Evolutionary conservation across 1,284 basidiomycete species (phyloP), one percentile per base, ranked within the genome.

Genomic region (Rhodotorula sp.): DNA sequence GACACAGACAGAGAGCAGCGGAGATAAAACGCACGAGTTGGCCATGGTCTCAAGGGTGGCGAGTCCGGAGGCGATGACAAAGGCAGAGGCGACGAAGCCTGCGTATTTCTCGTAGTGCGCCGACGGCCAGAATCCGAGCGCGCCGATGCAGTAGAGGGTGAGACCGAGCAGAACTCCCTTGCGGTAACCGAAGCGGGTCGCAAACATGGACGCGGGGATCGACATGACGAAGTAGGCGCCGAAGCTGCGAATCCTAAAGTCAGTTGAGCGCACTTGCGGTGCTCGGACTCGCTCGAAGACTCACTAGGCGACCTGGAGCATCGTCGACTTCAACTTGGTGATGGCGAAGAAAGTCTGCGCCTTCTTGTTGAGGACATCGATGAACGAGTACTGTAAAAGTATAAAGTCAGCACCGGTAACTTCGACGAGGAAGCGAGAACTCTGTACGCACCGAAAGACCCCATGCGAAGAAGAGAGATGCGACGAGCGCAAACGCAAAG

Each of bases 81-180:
- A 58, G 46, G 58, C 58, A 18, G 39, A 56, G 18, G 52, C 31
- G 26, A 61, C 29, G 34, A 51, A 51, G 3, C 56, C 46, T 10
- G 5, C 23, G 49, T 62, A 68, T 21, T 58, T 62, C 43, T 61
- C 72, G 77, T 85, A 90, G 77, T 86, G 87, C 49, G 90, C 90
- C 49, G 88, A 89, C 5, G 90, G 90, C 90, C 90, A 91, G 84
- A 90, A 91, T 79, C 90, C 87, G 74, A 91, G 85, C 20, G 90
- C 90, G 54, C 88, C 88, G 59, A 89, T 81, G 6, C 87, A 88
- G 81, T 91, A 91, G 46, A 91, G 83, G 23, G 83, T 81, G 39
- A 92, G 84, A 54, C 91, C 91, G 31, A 69, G 51, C 80, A 83
- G 89, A 86, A 81, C 84, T 43, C 80, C 79, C 58, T 78, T 77